Evolutionary conservation across 1,284 basidiomycete genomes (phyloP), one percentile per base, ranked within the genome.

Genomic region (Microbotryum saponariae): DNA sequence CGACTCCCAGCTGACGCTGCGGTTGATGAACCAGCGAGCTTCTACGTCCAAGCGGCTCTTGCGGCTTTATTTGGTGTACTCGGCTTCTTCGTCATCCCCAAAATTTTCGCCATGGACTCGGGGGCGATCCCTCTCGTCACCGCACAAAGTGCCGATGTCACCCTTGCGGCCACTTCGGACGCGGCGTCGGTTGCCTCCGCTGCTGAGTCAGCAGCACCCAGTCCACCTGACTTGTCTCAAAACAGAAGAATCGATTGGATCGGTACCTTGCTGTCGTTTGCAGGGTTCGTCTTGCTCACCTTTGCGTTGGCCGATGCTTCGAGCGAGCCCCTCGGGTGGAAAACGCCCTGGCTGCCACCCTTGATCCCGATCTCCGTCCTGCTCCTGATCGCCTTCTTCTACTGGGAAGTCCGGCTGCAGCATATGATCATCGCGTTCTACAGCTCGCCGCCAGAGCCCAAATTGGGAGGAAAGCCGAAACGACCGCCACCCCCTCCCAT

Each of bases 191-290:
- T 52, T 31, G 45, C 49, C 29, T 46, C 47, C 14, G 51, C 60
- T 27, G n/a, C 27, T n/a, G 31, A 9, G n/a, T 25, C 44, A 9
- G 45, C 51, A 10, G 45, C 16, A 12, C 4, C 37, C 14, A 51
- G 23, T 51, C n/a, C 42, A 65, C 63, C 9, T 12, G 37, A 42
- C 37, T 16, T 42, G 37, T 42, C 71, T 29, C 45, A 60, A 0
- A 86, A 89, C 68, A 77, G 76, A 33, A 79, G 87, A 0, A 78
- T 94, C 0, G 91, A 94, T 72, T 92, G 88, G 87, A 71, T 88
- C 25, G 90, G 91, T 3, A 86, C 86, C 0, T 76, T 82, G 23
- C 76, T 91, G 42, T 79, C 88, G 42, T 89, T 88, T 0, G 74
- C 79, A 0, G 89, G 87, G 0, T 77, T 92, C 16, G 83, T 88